phyloP scores from a whole-genome alignment of 176 grass and related monocot genomes.

The Zea luxurians region DNA sequence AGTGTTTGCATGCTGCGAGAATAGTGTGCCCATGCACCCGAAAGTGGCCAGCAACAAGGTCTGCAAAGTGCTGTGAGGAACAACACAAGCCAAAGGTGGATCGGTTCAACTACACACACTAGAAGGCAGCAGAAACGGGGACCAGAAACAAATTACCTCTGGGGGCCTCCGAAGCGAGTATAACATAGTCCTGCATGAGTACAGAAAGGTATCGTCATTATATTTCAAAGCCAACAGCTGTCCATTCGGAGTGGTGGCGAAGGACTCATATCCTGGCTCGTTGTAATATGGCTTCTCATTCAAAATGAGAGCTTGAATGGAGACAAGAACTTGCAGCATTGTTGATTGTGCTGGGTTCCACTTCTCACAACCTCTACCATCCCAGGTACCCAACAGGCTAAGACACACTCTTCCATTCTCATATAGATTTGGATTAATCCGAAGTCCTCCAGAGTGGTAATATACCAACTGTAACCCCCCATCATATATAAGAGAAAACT shows the following conservation, averaged over 20 bases:
- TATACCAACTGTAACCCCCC: slow-evolving; percentile 53
- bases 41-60: slow-evolving; percentile 78
- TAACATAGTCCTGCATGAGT: slow-evolving; percentile 85
- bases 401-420: slow-evolving; percentile 72
- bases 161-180: slow-evolving; percentile 75
- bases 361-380: slow-evolving; percentile 68
- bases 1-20: slow-evolving; percentile 68
- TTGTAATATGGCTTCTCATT: slow-evolving; percentile 95
- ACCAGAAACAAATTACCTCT: slow-evolving; percentile 50
- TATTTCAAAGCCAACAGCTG: slow-evolving; percentile 45
- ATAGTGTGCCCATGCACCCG: slow-evolving; percentile 53
- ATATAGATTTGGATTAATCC: slow-evolving; percentile 88
- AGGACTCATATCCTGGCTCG: slow-evolving; percentile 52
- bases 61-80: slow-evolving; percentile 69
- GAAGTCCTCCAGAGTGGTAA: slow-evolving; percentile 75
- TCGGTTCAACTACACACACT: not conserved
- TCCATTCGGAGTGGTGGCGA: slow-evolving; percentile 44
- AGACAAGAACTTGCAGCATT: slow-evolving; percentile 88
- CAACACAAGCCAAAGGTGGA: slow-evolving; percentile 5
- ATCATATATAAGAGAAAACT: slow-evolving; percentile 4
- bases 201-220: slow-evolving; percentile 57
- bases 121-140: not conserved
- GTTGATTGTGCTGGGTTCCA: slow-evolving; percentile 80
- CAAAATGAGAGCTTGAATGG: slow-evolving; percentile 92
- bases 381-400: slow-evolving; percentile 86